A percentile compares a stretch with the other conserved stretches of the same genome.
These are phyloP conservation scores for Rhodotorula sp. DNA, from an alignment of 1,284 basidiomycete genomes.

Conservation along the genomic window DNA sequence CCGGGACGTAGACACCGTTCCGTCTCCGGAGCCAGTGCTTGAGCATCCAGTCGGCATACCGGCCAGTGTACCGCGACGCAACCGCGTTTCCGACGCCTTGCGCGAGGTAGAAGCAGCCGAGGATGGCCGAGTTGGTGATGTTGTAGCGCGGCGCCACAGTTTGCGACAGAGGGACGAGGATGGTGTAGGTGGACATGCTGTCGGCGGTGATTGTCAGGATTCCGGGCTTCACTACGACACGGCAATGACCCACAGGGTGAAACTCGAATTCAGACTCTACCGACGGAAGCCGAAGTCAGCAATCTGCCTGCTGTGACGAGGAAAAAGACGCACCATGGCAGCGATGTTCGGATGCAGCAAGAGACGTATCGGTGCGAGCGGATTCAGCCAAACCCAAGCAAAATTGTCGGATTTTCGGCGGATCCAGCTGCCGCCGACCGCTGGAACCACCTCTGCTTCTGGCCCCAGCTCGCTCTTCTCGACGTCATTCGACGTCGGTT, in stretches of 20 bases:
- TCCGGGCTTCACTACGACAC: not conserved
- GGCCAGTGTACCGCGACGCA: conserved; percentile 58
- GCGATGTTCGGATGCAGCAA: conserved; percentile 62
- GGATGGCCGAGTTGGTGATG: conserved; percentile 60
- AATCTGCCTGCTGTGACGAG: too few relatives aligned
- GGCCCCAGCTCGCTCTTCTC: conserved; percentile 13
- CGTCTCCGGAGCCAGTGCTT: conserved; percentile 55
- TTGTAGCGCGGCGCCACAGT: conserved; percentile 56
- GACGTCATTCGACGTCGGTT: conserved; percentile 22
- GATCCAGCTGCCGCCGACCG: not conserved
- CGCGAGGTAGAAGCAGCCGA: conserved; percentile 63
- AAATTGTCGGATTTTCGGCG: conserved; percentile 39
- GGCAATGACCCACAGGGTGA: conserved; percentile 34
- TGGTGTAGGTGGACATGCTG: conserved; percentile 11
- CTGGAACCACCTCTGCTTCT: not conserved
- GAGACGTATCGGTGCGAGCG: conserved; percentile 57
- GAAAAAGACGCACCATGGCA: conserved; percentile 54
- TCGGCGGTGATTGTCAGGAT: not conserved
- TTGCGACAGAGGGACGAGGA: conserved; percentile 40
- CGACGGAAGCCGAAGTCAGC: not conserved
- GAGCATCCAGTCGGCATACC: conserved; percentile 57
- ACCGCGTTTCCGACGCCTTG: conserved; percentile 59
- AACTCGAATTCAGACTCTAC: conserved; percentile 36
- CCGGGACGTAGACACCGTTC: conserved; percentile 54
- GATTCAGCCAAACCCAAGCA: conserved; percentile 60